Evolutionary conservation across 495 filamentous ascomycete genomes (phyloP), one percentile per base, ranked within the genome.

Genomic region (Hypoxylon fuscum): DNA sequence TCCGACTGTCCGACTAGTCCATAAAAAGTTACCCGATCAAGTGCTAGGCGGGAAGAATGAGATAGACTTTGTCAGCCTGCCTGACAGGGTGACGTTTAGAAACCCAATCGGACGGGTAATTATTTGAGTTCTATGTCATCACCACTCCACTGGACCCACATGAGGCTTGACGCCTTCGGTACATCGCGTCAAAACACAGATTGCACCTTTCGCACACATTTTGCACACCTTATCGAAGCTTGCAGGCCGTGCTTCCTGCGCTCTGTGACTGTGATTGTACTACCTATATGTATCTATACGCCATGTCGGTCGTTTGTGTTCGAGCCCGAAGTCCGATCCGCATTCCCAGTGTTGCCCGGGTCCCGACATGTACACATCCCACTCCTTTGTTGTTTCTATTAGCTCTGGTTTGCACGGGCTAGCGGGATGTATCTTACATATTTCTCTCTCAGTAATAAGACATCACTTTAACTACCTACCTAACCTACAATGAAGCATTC

Each of bases 271-370:
- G 8, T 48, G 15, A 12, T 37, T 37, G 55, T 47, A 2, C 1
- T 51, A 55, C 48, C 10, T 27, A 27, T n/a, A n/a, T n/a, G n/a
- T n/a, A n/a, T n/a, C n/a, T n/a, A n/a, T n/a, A n/a, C n/a, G 35
- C 12, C 5, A 55, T 53, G 27, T 57, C 56, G 51, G 51, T 38
- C 17, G 14, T 46, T 37, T 25, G n/a, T n/a, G n/a, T 12, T 48
- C 42, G 29, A 41, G 53, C 42, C 63, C 63, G 63, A 66, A 54
- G 38, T 31, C 63, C 63, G 63, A 66, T 8, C 10, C 52, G 47
- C 52, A 48, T 31, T 55, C 42, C 37, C 5, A 48, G 42, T 25
- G 45, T 15, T 18, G 3, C 46, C 56, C 31, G 63, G 40, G n/a
- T 47, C 9, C 63, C 63, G 63, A 66, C 48, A 53, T 55, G 51